A percentile compares a stretch with the other conserved stretches of the same genome.
phyloP scores from a whole-genome alignment of 306 rosid genomes.

The Abrus precatorius region DNA sequence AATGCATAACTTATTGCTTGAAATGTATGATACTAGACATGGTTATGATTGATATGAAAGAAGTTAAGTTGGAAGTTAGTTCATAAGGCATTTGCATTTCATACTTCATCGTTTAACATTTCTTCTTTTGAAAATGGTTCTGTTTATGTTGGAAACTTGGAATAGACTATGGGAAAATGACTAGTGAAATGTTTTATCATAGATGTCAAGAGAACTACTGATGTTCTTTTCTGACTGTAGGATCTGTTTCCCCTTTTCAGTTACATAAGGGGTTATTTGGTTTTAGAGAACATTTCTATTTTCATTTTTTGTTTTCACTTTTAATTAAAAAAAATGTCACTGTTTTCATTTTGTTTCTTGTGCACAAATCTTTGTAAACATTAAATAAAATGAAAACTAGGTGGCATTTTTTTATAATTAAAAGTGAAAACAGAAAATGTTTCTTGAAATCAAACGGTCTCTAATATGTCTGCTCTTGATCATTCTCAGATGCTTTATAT shows the following conservation, averaged over 20 bases:
- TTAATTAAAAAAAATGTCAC: too few relatives aligned
- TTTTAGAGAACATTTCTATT: too few relatives aligned
- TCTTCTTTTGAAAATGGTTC: conserved; percentile 25
- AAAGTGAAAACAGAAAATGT: too few relatives aligned
- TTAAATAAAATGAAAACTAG: too few relatives aligned
- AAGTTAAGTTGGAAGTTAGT: not conserved
- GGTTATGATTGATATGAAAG: conserved; percentile 33
- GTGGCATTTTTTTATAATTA: too few relatives aligned
- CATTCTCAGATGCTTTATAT: conserved; percentile 24
- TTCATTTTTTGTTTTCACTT: too few relatives aligned
- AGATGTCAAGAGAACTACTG: not conserved
- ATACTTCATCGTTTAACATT: not conserved
- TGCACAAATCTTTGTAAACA: too few relatives aligned
- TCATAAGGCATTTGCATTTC: not conserved
- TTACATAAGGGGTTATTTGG: not conserved
- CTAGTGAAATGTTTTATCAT: conserved; percentile 11
- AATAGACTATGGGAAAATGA: conserved; percentile 14
- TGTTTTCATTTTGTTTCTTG: too few relatives aligned
- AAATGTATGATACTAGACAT: conserved; percentile 16
- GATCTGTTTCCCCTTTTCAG: conserved; percentile 27
- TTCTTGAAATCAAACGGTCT: too few relatives aligned
- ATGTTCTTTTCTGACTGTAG: conserved; percentile 1
- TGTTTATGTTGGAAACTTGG: not conserved
- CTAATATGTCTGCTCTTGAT: conserved; percentile 1
- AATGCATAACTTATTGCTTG: not conserved